Evolutionary conservation across 2,329 filamentous ascomycete species (phyloP).

Genomic region (Nigrospora sphaerica): DNA sequence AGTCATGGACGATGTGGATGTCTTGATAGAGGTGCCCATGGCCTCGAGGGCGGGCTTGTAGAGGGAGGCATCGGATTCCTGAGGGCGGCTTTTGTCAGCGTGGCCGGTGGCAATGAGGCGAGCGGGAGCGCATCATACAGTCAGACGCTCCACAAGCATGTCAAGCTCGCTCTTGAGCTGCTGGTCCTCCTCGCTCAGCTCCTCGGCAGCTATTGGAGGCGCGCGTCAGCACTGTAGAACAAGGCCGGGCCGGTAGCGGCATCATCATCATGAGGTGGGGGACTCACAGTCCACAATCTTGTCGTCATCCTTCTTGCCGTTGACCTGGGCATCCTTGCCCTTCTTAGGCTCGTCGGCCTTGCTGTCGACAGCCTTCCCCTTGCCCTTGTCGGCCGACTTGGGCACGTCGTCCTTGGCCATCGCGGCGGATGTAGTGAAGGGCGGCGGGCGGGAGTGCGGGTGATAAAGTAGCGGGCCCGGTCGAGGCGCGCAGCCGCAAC

Average conservation of each 20-base stretch:
- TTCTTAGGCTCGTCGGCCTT: conserved; percentile 45
- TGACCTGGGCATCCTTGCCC: conserved; percentile 60
- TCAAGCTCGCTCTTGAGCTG: conserved; percentile 97
- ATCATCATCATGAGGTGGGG: neutral
- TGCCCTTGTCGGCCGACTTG: conserved; percentile 86
- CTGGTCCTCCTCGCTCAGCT: conserved; percentile 96
- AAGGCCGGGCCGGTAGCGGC: neutral
- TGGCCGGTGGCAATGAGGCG: conserved; percentile 1
- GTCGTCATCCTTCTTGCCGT: conserved; percentile 74
- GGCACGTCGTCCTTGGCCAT: conserved; percentile 94
- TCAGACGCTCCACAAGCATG: conserved; percentile 93
- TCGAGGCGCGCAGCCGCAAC: too few relatives aligned
- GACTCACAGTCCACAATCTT: conserved; percentile 37
- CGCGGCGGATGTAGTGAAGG: conserved; percentile 24
- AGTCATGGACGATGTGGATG: conserved; percentile 98
- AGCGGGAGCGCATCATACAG: conserved; percentile 43
- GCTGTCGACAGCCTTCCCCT: conserved; percentile 79
- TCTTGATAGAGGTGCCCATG: conserved; percentile 98
- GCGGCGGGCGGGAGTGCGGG: neutral
- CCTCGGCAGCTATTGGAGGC: conserved; percentile 51
- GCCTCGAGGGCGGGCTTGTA: conserved; percentile 91
- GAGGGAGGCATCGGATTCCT: conserved; percentile 81
- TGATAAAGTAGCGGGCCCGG: too few relatives aligned
- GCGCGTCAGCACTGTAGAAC: conserved; percentile 25
- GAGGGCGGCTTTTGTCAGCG: conserved; percentile 13